Evolutionary conservation across 805 yeast genomes (phyloP).

Genomic region (Kuraishia molischiana): DNA sequence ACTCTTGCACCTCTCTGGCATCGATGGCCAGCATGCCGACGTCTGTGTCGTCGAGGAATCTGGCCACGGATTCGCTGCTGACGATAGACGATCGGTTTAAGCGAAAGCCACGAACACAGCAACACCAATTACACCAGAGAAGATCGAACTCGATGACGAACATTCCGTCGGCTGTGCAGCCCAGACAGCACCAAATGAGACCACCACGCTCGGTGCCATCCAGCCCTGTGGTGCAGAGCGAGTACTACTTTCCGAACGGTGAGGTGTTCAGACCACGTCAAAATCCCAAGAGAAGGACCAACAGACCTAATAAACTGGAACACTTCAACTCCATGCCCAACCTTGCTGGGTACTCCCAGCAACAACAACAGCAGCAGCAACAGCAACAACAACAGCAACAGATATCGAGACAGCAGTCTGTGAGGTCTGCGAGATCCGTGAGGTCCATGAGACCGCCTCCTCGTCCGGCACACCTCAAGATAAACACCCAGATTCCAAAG

Average conservation of each 20-base stretch:
- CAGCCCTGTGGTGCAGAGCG: too few relatives aligned
- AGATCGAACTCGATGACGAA: constrained; percentile 11
- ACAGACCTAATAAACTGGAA: constrained; percentile 23
- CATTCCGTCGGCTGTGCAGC: constrained; percentile 4
- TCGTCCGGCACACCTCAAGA: constrained; percentile 9
- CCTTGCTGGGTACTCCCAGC: not conserved
- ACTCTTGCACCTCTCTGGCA: too few relatives aligned
- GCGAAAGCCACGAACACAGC: constrained; percentile 24
- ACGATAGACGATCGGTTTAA: constrained; percentile 27
- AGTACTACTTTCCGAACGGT: constrained; percentile 39
- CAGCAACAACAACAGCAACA: not conserved
- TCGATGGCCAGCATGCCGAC: too few relatives aligned
- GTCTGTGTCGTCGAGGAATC: constrained; percentile 22
- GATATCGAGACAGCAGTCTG: too few relatives aligned
- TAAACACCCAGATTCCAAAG: constrained; percentile 2
- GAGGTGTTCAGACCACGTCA: constrained; percentile 40
- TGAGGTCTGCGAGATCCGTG: too few relatives aligned
- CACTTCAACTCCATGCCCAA: constrained; percentile 1
- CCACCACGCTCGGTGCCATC: too few relatives aligned
- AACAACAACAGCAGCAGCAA: constrained; percentile 1
- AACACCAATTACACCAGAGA: constrained; percentile 2
- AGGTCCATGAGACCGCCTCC: constrained; percentile 2
- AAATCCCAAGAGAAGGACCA: constrained; percentile 26
- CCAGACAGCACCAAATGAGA: too few relatives aligned
- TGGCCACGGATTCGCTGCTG: constrained; percentile 29